These are phyloP conservation scores for Wilhelminamyces savonicus DNA, from an alignment of 805 yeast species.

Conservation along the genomic window DNA sequence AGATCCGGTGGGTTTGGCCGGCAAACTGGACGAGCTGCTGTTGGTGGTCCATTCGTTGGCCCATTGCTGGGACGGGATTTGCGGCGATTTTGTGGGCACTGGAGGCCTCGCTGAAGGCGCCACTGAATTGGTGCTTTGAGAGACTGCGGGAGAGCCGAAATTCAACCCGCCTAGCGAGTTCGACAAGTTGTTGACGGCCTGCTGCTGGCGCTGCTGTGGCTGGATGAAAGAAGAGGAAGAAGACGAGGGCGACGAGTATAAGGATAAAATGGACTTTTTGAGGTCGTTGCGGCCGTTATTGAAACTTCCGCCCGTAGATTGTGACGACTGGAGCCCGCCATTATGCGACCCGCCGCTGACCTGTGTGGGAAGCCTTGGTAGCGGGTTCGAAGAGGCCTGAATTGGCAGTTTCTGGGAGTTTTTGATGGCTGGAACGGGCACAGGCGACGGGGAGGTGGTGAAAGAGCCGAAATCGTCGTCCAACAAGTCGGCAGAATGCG, in stretches of 20 bases:
- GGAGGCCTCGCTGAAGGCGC: constrained; percentile 1
- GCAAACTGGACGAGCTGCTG: constrained; percentile 7
- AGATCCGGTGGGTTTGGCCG: constrained; percentile 1
- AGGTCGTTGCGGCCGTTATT: constrained; percentile 62
- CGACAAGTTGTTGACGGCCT: constrained; percentile 9
- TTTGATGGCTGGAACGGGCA: constrained; percentile 5
- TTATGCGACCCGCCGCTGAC: no score
- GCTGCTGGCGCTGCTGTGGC: constrained; percentile 11
- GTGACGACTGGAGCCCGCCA: constrained; percentile 30
- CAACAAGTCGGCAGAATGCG: constrained; percentile 8
- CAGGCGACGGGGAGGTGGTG: constrained; percentile 20
- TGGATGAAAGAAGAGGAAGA: constrained; percentile 36
- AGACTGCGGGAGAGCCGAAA: constrained; percentile 5
- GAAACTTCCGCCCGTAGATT: constrained; percentile 28
- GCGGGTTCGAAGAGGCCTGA: constrained; percentile 2
- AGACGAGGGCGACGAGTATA: constrained; percentile 60
- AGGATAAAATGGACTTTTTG: constrained; percentile 84
- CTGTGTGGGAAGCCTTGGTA: constrained; percentile 2
- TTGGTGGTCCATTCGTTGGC: constrained; percentile 28
- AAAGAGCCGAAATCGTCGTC: constrained; percentile 40
- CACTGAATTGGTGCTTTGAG: no score
- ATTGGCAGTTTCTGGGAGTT: constrained; percentile 5
- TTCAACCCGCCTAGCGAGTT: constrained; percentile 17
- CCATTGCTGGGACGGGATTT: constrained; percentile 10
- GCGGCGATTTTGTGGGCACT: constrained; percentile 3